Conservation (phyloP, 2,329 filamentous ascomycete genomes). For the Arachnopeziza araneosa region DNA sequence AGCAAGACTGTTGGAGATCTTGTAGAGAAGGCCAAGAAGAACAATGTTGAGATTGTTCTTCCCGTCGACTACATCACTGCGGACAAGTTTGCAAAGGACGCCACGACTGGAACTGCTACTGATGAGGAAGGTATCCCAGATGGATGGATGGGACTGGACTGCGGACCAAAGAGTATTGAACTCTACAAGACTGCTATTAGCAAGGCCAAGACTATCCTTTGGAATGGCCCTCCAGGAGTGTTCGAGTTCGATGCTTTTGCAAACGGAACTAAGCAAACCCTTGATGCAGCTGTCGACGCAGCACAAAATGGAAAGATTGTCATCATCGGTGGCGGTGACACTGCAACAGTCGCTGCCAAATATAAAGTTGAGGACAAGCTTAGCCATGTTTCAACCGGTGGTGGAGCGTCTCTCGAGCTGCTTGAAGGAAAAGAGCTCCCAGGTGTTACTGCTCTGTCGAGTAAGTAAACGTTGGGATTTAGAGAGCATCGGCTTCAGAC, state of each 20-base stretch:
- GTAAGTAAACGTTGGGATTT: conserved; percentile 47
- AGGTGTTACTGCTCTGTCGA: conserved; percentile 86
- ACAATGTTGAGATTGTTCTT: conserved; percentile 91
- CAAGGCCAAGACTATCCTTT: conserved; percentile 92
- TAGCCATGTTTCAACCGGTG: conserved; percentile 96
- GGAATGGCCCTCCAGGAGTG: conserved; percentile 96
- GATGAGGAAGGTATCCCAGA: conserved; percentile 89
- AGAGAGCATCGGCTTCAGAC: conserved; percentile 11
- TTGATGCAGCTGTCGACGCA: conserved; percentile 81
- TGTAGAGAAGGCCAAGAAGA: conserved; percentile 92
- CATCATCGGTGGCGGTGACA: conserved; percentile 98
- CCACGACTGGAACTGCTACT: conserved; percentile 72
- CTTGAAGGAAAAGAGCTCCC: conserved; percentile 97
- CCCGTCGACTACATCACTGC: conserved; percentile 94
- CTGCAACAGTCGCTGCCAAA: conserved; percentile 95
- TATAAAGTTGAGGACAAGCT: conserved; percentile 95
- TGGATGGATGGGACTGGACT: conserved; percentile 97
- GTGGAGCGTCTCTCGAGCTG: conserved; percentile 90
- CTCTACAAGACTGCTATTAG: conserved; percentile 83
- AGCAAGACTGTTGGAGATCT: conserved; percentile 85
- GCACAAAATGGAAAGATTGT: conserved; percentile 85
- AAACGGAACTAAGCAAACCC: conserved; percentile 82
- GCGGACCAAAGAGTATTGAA: conserved; percentile 80
- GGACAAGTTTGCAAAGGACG: conserved; percentile 88
- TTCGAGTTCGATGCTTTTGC: conserved; percentile 97